phyloP scores from a whole-genome alignment of 2,329 filamentous ascomycete genomes.

The Cryphonectria radicalis region DNA sequence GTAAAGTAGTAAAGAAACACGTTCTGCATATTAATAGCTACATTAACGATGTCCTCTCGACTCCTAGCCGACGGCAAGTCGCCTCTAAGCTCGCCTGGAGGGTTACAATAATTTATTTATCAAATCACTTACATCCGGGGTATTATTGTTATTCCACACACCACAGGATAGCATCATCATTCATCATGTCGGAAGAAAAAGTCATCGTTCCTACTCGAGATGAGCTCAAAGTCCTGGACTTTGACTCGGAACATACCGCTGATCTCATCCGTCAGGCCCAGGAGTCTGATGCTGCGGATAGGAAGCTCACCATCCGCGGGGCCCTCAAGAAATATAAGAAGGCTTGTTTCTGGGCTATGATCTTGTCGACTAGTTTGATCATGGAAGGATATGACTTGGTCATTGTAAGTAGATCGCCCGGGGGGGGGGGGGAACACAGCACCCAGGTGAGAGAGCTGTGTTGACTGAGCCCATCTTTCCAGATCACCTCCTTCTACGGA shows the following conservation, averaged over 20 bases:
- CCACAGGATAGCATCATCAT: neutral
- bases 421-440: neutral
- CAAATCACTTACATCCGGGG: neutral
- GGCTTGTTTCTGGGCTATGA: slow-evolving; percentile 38
- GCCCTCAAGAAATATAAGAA: slow-evolving; percentile 37
- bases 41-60: neutral
- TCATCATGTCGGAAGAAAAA: slow-evolving; percentile 17
- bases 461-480: neutral
- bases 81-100: slow-evolving; percentile 6
- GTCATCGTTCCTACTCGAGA: slow-evolving; percentile 21
- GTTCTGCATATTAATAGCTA: neutral
- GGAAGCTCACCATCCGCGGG: slow-evolving; percentile 34
- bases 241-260: slow-evolving; percentile 26
- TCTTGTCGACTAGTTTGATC: slow-evolving; percentile 36
- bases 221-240: slow-evolving; percentile 20
- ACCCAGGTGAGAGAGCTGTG: neutral
- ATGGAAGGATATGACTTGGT: slow-evolving; percentile 44
- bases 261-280: slow-evolving; percentile 30
- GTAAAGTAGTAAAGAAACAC: neutral
- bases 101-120: slow-evolving; percentile 2
- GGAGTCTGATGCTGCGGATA: slow-evolving; percentile 31
- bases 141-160: neutral
- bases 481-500: slow-evolving; percentile 39
- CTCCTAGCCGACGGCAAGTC: slow-evolving; percentile 3
- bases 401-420: slow-evolving; percentile 38